Evolutionary conservation across 192 early-diverging fungal species (phyloP).

Genomic region (Thoreauomyces humboldtii): DNA sequence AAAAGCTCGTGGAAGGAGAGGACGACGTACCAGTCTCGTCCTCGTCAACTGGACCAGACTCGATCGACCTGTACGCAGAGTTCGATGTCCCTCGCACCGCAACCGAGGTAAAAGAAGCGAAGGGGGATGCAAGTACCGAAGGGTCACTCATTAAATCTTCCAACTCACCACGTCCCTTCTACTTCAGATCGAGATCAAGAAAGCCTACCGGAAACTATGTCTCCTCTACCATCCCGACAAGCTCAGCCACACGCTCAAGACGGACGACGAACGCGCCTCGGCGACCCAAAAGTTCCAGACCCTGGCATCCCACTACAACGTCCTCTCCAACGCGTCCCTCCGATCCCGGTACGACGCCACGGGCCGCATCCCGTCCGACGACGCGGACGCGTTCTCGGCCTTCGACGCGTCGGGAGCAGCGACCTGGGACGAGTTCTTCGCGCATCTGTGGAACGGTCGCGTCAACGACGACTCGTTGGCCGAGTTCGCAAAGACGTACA

Average conservation of each 20-base stretch:
- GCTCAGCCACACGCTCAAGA: neutral
- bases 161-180: neutral
- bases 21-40: too few species aligned
- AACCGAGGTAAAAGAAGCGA: slow-evolving; percentile 19
- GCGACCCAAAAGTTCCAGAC: slow-evolving; percentile 73
- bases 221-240: slow-evolving; percentile 47
- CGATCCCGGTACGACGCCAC: slow-evolving; percentile 74
- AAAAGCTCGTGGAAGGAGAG: too few species aligned
- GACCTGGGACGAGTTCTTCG: slow-evolving; percentile 78
- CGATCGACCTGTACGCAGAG: slow-evolving; percentile 32
- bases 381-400: slow-evolving; percentile 47
- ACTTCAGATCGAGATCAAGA: slow-evolving; percentile 27
- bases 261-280: slow-evolving; percentile 39
- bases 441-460: slow-evolving; percentile 68
- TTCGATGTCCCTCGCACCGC: slow-evolving; percentile 12
- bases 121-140: too few species aligned
- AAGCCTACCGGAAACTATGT: slow-evolving; percentile 36
- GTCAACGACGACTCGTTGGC: slow-evolving; percentile 74
- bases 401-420: slow-evolving; percentile 23
- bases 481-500: slow-evolving; percentile 69
- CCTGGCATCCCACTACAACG: slow-evolving; percentile 70
- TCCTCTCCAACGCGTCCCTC: slow-evolving; percentile 67
- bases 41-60: too few species aligned
- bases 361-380: slow-evolving; percentile 53
- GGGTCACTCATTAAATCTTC: neutral